A percentile compares a stretch with the other conserved stretches of the same genome.
phyloP scores from a whole-genome alignment of 2,329 filamentous ascomycete genomes.

The Scopulariopsis brevicaulis region DNA sequence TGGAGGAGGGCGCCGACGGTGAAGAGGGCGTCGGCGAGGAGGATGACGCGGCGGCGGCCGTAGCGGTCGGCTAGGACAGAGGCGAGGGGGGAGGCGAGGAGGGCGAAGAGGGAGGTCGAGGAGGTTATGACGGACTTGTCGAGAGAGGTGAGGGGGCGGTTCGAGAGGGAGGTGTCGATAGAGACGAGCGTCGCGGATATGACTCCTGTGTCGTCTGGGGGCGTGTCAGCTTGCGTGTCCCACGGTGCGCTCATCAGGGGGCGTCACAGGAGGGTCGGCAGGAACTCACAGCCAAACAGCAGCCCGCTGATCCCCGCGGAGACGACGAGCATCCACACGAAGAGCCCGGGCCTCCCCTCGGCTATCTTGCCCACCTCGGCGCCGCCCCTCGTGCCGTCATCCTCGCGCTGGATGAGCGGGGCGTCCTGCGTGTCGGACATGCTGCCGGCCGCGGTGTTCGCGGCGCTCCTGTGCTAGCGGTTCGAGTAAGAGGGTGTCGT shows the following conservation, averaged over 20 bases:
- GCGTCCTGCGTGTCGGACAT: constrained; percentile 3
- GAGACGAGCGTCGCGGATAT: constrained; percentile 59
- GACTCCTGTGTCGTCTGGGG: constrained; percentile 52
- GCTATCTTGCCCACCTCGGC: background rate
- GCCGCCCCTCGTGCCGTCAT: background rate
- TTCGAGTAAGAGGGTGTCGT: no score
- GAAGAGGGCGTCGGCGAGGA: constrained; percentile 57
- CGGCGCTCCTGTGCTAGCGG: no score
- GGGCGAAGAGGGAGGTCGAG: constrained; percentile 55
- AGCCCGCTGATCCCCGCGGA: constrained; percentile 57
- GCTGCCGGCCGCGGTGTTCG: no score
- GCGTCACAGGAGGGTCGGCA: background rate
- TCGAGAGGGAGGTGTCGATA: constrained; percentile 46
- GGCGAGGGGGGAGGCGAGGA: constrained; percentile 51
- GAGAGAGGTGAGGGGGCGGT: constrained; percentile 43
- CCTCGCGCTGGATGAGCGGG: constrained; percentile 2
- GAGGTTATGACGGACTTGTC: constrained; percentile 63
- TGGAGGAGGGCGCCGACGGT: constrained; percentile 56
- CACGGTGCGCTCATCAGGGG: background rate
- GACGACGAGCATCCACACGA: constrained; percentile 50
- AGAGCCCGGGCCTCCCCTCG: constrained; percentile 27
- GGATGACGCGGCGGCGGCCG: constrained; percentile 51
- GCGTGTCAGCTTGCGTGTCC: background rate
- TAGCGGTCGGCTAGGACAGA: constrained; percentile 51
- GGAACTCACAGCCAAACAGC: constrained; percentile 51